Conservation (phyloP, 148 eudicot genomes). For the Limonium bicolor region DNA sequence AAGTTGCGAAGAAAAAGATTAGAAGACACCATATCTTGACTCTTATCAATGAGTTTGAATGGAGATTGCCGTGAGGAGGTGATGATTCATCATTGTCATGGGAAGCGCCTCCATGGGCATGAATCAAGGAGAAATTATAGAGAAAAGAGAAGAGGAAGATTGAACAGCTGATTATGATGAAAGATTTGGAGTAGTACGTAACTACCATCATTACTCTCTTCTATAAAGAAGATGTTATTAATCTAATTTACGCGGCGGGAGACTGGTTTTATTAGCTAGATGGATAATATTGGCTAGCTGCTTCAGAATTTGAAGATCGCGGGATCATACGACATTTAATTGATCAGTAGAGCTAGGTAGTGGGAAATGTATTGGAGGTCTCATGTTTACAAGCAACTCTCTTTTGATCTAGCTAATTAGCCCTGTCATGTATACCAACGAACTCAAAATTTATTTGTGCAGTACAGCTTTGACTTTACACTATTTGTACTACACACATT, state of each 20-base stretch:
- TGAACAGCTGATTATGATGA: not conserved
- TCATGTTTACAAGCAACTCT: not conserved
- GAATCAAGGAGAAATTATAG: conserved; percentile 14
- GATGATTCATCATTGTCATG: conserved; percentile 1
- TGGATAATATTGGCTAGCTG: not conserved
- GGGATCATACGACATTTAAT: not conserved
- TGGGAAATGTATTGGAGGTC: too few relatives aligned
- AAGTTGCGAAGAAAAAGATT: conserved; percentile 51
- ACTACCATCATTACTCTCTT: too few relatives aligned
- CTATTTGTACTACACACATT: conserved; percentile 29
- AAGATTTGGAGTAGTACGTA: too few relatives aligned
- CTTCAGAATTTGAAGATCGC: not conserved
- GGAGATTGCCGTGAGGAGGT: conserved; percentile 4
- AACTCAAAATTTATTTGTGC: too few relatives aligned
- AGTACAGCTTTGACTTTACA: conserved; percentile 43
- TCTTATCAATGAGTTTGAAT: conserved; percentile 24
- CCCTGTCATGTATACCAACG: too few relatives aligned
- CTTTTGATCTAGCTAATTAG: conserved; percentile 1
- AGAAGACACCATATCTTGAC: conserved; percentile 57
- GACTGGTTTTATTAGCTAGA: not conserved
- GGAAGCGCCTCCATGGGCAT: conserved; percentile 32
- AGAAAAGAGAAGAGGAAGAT: conserved; percentile 13
- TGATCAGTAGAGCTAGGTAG: not conserved
- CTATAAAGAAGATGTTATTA: too few relatives aligned
- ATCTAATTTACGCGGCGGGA: too few relatives aligned